phyloP scores from a whole-genome alignment of 768 basidiomycete genomes.

The Lactifluus volemus region DNA sequence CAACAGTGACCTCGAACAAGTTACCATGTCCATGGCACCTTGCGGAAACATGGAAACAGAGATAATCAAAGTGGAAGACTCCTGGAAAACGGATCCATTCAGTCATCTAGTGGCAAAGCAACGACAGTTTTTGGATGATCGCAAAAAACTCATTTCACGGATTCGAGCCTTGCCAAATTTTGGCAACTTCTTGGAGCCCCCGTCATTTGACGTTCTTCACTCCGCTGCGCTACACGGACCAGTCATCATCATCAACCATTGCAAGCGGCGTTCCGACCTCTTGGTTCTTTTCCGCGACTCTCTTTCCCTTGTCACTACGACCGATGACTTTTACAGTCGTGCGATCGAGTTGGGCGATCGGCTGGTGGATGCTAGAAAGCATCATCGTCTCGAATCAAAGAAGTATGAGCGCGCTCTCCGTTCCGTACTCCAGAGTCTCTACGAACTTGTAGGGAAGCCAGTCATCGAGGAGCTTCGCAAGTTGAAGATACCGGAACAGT shows the following conservation, averaged over 20 bases:
- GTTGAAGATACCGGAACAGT: not conserved
- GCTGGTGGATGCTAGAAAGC: not conserved
- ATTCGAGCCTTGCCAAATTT: not conserved
- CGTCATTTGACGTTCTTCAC: not conserved
- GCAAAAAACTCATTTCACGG: not conserved
- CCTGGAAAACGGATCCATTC: not conserved
- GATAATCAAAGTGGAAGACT: not conserved
- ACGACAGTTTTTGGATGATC: not conserved
- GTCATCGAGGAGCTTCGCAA: not conserved
- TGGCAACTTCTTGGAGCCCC: not conserved
- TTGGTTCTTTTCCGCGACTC: not conserved
- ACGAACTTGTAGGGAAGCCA: not conserved
- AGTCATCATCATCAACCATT: slow-evolving; percentile 1
- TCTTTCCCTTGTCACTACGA: not conserved
- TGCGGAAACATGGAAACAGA: not conserved
- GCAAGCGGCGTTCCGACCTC: not conserved
- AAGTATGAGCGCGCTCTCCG: not conserved
- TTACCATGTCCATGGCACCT: not conserved
- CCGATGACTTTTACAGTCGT: not conserved
- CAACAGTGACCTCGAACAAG: not conserved
- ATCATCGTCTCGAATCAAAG: not conserved
- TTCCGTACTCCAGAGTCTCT: not conserved
- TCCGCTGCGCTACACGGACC: slow-evolving; percentile 2
- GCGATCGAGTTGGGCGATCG: not conserved
- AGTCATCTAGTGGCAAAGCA: not conserved